Base-by-base conservation (phyloP, 106 monocot species). In the Allium fistulosum region DNA sequence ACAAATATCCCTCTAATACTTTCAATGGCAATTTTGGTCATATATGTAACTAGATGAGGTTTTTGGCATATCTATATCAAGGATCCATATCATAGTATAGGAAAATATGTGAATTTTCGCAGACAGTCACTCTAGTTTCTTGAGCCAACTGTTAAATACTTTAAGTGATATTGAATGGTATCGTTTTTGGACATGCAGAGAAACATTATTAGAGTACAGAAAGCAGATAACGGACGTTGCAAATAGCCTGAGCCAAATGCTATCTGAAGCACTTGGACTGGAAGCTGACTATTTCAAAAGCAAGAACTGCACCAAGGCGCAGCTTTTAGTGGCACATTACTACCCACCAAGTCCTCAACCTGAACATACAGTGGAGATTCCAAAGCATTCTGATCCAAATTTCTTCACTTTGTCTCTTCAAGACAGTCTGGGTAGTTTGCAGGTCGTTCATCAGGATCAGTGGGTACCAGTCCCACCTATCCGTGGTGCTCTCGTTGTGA, bases 261-360 rank as follows among this genome's bases (percentile, higher is more conserved):
- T 74, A 11, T 74, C 67, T 7, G 74, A 74, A 37, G 66, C 67
- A 8, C 74, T 74, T 37, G 67, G 74, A 11, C 80, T 94, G 1
- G 58, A 69, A 0, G 17, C 75, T 1, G 60, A 50, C 16, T 70
- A 87, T 22, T 53, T 94, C 11, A 76, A 65, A 5, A 86, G 79
- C 17, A 75, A 84, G 55, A 80, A 82, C 0, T 89, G 86, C 51
- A 62, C 26, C 18, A 58, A 77, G 53, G 84, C 79, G 10, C 79
- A 79, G 22, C 47, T 48, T 57, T 10, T 84, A 12, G 14, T 76
- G 9, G 74, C 27, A 16, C 80, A 94, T 56, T 94, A 89, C 57
- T 89, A 94, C 64, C 93, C 89, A n/a, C 71, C 86, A 10, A 89
- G 93, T 66, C 88, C 89, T 7, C 71, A 94, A 69, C 86, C 89